Percentiles rank a stretch among this genome's conserved stretches.
Conservation (phyloP, 352 stramenopile genomes). For the Phytophthora uliginosa region DNA sequence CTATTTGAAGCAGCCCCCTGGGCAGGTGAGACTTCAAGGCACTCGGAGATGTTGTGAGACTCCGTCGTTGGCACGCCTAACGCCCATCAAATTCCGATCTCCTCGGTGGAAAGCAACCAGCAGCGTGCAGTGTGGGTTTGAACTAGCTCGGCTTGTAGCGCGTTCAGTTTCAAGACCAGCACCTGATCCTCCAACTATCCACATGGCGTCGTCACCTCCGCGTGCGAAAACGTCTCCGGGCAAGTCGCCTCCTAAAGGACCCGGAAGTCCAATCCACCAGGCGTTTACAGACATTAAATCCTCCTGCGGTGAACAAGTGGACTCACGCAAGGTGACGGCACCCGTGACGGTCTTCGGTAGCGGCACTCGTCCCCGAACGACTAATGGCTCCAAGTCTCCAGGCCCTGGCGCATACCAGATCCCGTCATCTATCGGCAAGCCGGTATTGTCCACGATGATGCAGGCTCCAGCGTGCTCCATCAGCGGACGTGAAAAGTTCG, state of each 20-base stretch:
- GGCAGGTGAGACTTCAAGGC: constrained; percentile 19
- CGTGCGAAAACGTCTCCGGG: constrained; percentile 40
- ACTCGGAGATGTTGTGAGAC: not conserved
- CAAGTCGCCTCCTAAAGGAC: constrained; percentile 42
- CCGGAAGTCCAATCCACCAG: constrained; percentile 32
- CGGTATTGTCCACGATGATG: constrained; percentile 72
- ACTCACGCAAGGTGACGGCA: constrained; percentile 79
- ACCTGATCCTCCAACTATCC: not conserved
- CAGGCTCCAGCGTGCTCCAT: constrained; percentile 72
- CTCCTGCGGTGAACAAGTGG: constrained; percentile 73
- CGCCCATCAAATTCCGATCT: constrained; percentile 25
- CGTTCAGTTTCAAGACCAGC: not conserved
- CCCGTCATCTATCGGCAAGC: constrained; percentile 76
- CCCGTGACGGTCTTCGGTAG: constrained; percentile 74
- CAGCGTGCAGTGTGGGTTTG: constrained; percentile 1
- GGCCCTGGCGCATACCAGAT: constrained; percentile 77
- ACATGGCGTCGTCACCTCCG: constrained; percentile 47
- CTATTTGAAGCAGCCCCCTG: constrained; percentile 27
- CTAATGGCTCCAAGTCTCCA: constrained; percentile 63
- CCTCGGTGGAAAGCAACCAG: constrained; percentile 14
- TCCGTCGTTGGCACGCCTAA: constrained; percentile 13
- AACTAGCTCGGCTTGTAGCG: not conserved
- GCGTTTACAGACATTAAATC: constrained; percentile 78
- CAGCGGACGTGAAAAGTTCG: constrained; percentile 84
- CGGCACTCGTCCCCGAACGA: constrained; percentile 61